A percentile compares a stretch with the other conserved stretches of the same genome.
These are phyloP conservation scores for Lecanicillium sp. DNA, from an alignment of 2,329 filamentous ascomycete species.

Conservation along the genomic window DNA sequence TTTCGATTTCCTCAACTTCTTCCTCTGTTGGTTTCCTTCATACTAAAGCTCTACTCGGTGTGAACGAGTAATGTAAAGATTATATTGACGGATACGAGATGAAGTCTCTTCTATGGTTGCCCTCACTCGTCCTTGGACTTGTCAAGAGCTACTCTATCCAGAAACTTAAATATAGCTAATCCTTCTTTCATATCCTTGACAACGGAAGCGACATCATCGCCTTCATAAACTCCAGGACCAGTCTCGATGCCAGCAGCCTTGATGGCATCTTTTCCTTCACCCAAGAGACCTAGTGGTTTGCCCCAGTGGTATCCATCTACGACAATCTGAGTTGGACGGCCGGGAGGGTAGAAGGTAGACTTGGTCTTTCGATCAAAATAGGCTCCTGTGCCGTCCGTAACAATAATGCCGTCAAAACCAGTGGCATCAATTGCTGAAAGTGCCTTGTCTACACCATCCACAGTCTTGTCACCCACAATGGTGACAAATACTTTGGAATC, in stretches of 20 bases:
- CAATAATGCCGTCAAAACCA: slow-evolving; percentile 54
- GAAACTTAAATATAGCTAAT: slow-evolving; percentile 56
- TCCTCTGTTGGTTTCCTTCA: too few species aligned
- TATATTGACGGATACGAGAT: too few species aligned
- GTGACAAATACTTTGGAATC: slow-evolving; percentile 45
- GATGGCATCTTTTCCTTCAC: slow-evolving; percentile 30
- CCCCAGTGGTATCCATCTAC: slow-evolving; percentile 57
- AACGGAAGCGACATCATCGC: slow-evolving; percentile 26
- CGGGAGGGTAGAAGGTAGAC: slow-evolving; percentile 53
- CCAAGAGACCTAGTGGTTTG: slow-evolving; percentile 58
- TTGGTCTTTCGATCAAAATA: slow-evolving; percentile 37
- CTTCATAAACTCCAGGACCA: slow-evolving; percentile 33
- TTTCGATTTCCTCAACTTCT: too few species aligned
- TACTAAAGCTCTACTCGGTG: too few species aligned
- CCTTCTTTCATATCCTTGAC: slow-evolving; percentile 45
- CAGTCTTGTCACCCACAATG: slow-evolving; percentile 53
- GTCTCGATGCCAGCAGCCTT: slow-evolving; percentile 33
- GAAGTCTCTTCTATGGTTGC: too few species aligned
- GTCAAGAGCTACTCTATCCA: slow-evolving; percentile 54
- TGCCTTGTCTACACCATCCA: slow-evolving; percentile 47
- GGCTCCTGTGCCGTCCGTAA: slow-evolving; percentile 42
- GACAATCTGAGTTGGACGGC: slow-evolving; percentile 56
- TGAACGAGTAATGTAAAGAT: too few species aligned
- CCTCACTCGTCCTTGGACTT: neutral
- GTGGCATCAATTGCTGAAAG: slow-evolving; percentile 58